A percentile compares a stretch with the other conserved stretches of the same genome.
Conservation (phyloP, 768 basidiomycete genomes). For the Boletellus emodensis region DNA sequence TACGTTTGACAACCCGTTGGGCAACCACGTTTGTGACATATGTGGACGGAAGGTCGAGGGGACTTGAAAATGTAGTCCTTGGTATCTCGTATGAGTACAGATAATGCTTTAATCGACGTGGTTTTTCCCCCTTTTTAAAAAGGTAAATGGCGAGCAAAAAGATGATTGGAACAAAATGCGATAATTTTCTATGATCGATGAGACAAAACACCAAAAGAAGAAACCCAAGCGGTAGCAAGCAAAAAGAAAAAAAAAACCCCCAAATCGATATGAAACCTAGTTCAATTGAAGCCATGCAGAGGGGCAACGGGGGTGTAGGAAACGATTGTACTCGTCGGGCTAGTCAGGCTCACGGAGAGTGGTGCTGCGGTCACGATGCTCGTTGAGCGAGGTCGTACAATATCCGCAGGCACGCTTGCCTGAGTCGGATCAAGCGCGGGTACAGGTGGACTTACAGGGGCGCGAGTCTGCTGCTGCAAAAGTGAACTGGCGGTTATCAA, state of each 20-base stretch:
- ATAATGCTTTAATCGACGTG: constrained; percentile 33
- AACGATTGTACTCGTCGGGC: constrained; percentile 16
- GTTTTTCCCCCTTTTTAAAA: constrained; percentile 22
- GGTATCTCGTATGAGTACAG: constrained; percentile 33
- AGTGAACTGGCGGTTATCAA: constrained; percentile 64
- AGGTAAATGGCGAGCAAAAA: constrained; percentile 4
- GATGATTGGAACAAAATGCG: constrained; percentile 19
- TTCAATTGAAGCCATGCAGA: constrained; percentile 25
- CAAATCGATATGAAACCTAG: constrained; percentile 26
- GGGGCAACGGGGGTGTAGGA: constrained; percentile 24
- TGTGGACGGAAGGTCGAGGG: constrained; percentile 38
- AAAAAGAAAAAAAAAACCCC: constrained; percentile 16
- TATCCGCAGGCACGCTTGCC: constrained; percentile 25
- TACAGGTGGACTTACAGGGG: constrained; percentile 25
- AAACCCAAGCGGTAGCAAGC: constrained; percentile 22
- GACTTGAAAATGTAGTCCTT: constrained; percentile 18
- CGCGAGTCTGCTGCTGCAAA: constrained; percentile 42
- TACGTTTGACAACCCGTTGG: constrained; percentile 52
- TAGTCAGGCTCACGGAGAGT: constrained; percentile 23
- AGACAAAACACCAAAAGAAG: constrained; percentile 23
- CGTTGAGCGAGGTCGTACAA: constrained; percentile 35
- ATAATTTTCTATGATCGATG: constrained; percentile 30
- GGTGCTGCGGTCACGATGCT: constrained; percentile 26
- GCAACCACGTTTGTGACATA: constrained; percentile 41
- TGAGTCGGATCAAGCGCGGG: constrained; percentile 25